Evolutionary conservation across 129 eudicot species (phyloP).

Genomic region (Helichrysum umbraculigerum): DNA sequence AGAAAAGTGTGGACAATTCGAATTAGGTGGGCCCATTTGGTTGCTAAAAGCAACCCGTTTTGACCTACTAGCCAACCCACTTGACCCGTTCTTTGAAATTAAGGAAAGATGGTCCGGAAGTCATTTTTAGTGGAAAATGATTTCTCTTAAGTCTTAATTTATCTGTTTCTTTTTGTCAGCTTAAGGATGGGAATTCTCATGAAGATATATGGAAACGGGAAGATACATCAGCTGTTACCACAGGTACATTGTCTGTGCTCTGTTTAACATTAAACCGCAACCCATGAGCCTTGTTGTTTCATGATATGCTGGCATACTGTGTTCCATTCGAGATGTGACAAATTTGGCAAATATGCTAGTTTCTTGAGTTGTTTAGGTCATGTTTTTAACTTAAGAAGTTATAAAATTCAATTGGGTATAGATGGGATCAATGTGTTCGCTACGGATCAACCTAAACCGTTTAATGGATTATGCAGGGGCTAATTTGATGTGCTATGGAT

Average conservation of each 20-base stretch:
- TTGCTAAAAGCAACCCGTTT: not conserved
- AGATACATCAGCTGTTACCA: conserved; percentile 35
- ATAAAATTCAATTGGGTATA: not conserved
- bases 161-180: conserved; percentile 44
- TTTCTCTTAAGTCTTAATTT: conserved; percentile 19
- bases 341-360: not conserved
- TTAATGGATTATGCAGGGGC: too few relatives aligned
- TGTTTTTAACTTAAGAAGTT: not conserved
- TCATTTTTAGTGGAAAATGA: not conserved
- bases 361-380: not conserved
- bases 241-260: conserved; percentile 44
- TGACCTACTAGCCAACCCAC: not conserved
- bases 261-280: not conserved
- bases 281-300: not conserved
- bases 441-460: not conserved
- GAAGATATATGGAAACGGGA: conserved; percentile 59
- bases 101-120: conserved; percentile 1
- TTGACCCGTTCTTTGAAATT: not conserved
- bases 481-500: too few relatives aligned
- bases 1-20: not conserved
- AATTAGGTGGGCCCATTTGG: not conserved
- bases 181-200: conserved; percentile 43
- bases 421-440: not conserved
- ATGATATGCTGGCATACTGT: not conserved
- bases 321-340: too few relatives aligned